Conservation (phyloP, 345 rosid genomes). For the Xanthoceras sorbifolium region DNA sequence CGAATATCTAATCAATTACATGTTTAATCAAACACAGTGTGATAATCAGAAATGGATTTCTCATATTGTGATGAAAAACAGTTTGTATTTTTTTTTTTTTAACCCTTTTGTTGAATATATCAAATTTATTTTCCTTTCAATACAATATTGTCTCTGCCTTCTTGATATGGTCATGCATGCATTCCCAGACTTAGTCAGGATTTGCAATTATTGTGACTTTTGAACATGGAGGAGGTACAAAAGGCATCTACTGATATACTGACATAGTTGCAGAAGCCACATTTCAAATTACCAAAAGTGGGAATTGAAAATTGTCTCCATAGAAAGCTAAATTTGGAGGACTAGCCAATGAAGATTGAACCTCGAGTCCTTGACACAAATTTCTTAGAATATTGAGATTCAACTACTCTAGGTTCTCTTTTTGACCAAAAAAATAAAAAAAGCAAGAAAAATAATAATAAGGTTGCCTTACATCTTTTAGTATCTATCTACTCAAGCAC, state of each 20-base stretch:
- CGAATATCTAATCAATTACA: conserved; percentile 39
- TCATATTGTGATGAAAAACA: conserved; percentile 1
- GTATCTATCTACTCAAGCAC: neutral
- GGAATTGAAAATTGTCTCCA: neutral
- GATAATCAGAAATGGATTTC: neutral
- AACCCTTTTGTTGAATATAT: neutral
- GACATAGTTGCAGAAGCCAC: neutral
- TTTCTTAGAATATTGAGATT: neutral
- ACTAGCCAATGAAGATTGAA: neutral
- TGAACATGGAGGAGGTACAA: neutral
- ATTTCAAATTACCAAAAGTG: conserved; percentile 7
- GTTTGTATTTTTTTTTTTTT: too few species aligned
- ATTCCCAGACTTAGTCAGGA: neutral
- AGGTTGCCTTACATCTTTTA: neutral
- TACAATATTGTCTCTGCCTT: neutral
- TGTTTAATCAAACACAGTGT: conserved; percentile 14
- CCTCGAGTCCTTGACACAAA: neutral
- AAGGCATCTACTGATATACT: neutral
- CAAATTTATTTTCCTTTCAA: neutral
- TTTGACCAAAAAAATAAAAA: neutral
- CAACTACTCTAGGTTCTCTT: neutral
- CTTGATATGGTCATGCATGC: neutral
- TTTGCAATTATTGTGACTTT: neutral
- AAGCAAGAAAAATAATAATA: neutral
- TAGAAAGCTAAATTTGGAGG: neutral